phyloP scores from a whole-genome alignment of 768 basidiomycete species.

The Gymnopilus dilepis region DNA sequence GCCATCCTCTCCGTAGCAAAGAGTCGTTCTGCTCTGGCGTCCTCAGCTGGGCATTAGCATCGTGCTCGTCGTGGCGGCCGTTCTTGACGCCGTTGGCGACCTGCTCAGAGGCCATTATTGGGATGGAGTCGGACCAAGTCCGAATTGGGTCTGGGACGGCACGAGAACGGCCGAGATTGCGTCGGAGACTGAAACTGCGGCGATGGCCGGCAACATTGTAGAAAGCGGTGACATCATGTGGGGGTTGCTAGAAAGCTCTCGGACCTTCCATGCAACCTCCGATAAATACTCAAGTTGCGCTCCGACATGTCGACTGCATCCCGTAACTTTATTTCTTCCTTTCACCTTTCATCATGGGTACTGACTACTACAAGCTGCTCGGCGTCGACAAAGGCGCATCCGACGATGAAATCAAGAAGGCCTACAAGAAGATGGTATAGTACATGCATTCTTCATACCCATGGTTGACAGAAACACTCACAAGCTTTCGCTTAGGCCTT shows the following conservation, averaged over 20 bases:
- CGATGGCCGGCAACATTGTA: slow-evolving; percentile 6
- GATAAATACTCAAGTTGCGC: slow-evolving; percentile 24
- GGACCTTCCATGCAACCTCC: slow-evolving; percentile 15
- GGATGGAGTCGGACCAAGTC: not conserved
- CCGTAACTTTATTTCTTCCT: slow-evolving; percentile 9
- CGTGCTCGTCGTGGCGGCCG: not conserved
- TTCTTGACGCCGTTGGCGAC: slow-evolving; percentile 5
- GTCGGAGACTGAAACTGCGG: slow-evolving; percentile 8
- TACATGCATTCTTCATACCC: not conserved
- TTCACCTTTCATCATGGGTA: slow-evolving; percentile 58
- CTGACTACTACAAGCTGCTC: slow-evolving; percentile 88
- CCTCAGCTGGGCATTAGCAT: slow-evolving; percentile 12
- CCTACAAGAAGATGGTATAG: slow-evolving; percentile 91
- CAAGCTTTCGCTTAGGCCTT: slow-evolving; percentile 57
- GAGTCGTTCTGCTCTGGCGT: slow-evolving; percentile 32
- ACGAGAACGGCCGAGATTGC: not conserved
- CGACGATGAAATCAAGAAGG: slow-evolving; percentile 91
- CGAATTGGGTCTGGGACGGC: not conserved
- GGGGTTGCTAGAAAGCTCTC: slow-evolving; percentile 34
- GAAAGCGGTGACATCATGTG: slow-evolving; percentile 36
- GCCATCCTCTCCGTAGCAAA: slow-evolving; percentile 64
- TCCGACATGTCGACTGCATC: slow-evolving; percentile 3
- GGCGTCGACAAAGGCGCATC: slow-evolving; percentile 74
- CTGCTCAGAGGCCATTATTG: slow-evolving; percentile 7
- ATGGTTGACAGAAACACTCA: slow-evolving; percentile 10